Evolutionary conservation across 164 flowering plant species (phyloP), one percentile per base, ranked within the genome.

Genomic region (Vitis rupestris): DNA sequence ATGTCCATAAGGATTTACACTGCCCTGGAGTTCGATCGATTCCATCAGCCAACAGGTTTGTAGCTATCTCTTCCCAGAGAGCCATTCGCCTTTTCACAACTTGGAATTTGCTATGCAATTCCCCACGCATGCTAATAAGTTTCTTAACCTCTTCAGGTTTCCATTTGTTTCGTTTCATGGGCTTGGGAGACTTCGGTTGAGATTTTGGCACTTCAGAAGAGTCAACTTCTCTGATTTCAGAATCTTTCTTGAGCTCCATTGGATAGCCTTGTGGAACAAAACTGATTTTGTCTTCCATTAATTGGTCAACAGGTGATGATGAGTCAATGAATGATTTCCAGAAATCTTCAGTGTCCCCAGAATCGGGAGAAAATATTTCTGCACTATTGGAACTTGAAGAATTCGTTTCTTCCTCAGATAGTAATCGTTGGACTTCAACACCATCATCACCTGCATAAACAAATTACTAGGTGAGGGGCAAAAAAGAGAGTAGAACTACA

Each of bases 1-100:
- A 93, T 68, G 98, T 66, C 99, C 99, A 95, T 9, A 86, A 81
- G 67, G 93, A 93, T 86, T 95, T 95, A 85, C 99, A 95, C 66
- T 95, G 97, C 17, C 84, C 94, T 52, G 99, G 83, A 59, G 87
- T 84, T 65, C 97, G 83, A 61, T 69, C 64, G 53, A 89, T 66
- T 44, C 97, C 99, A 23, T 79, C 73, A 57, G 80, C 72, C 63
- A 74, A 66, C 74, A 95, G 63, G 64, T 67, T 83, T 12, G 74
- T 49, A 50, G 97, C 89, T 78, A 95, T 89, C 87, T 93, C 98
- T 79, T 91, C 88, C 99, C 99, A 95, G 30, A 93, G 88, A 47
- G 85, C 91, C 99, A 95, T 95, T 75, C 99, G 81, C 53, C 92
- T 91, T 77, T 82, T 90, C 67, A 78, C 86, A 61, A 86, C 93